Evolutionary conservation across 768 basidiomycete genomes (phyloP).

Genomic region (Xanthoconium purpureum): DNA sequence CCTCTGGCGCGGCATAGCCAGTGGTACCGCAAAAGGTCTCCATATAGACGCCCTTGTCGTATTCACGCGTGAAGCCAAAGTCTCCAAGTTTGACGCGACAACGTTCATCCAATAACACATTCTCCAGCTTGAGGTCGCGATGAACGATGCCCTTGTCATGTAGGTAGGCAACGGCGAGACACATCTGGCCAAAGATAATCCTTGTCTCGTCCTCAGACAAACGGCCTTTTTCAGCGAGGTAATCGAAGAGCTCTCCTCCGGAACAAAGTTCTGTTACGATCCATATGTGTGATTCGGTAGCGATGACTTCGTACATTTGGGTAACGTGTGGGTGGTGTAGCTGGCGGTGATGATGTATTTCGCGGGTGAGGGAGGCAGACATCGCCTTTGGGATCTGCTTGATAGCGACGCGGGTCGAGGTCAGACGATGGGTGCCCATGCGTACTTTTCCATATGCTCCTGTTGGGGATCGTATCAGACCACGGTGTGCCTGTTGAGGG

Average conservation of each 20-base stretch:
- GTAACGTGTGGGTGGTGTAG: conserved; percentile 95
- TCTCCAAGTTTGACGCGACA: conserved; percentile 92
- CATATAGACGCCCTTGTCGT: conserved; percentile 71
- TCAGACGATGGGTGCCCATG: conserved; percentile 90
- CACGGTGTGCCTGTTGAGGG: conserved; percentile 9
- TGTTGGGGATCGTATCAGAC: conserved; percentile 35
- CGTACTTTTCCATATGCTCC: conserved; percentile 96
- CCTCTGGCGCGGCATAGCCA: conserved; percentile 90
- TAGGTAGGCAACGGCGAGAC: conserved; percentile 89
- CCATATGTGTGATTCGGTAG: conserved; percentile 94
- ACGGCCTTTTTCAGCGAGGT: conserved; percentile 92
- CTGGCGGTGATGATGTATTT: conserved; percentile 97
- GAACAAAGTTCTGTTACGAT: conserved; percentile 96
- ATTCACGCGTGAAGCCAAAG: conserved; percentile 93
- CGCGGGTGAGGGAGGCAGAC: conserved; percentile 88
- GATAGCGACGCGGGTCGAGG: conserved; percentile 89
- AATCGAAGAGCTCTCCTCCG: conserved; percentile 97
- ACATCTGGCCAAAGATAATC: conserved; percentile 92
- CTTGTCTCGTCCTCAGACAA: conserved; percentile 80
- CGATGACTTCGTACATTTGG: conserved; percentile 96
- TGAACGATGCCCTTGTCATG: conserved; percentile 94
- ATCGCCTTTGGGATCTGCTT: conserved; percentile 97
- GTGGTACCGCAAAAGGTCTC: conserved; percentile 97
- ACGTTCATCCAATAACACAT: conserved; percentile 86
- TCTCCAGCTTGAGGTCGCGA: conserved; percentile 95